Conservation (phyloP, 768 basidiomycete genomes). For the Kondoa subrosea region DNA sequence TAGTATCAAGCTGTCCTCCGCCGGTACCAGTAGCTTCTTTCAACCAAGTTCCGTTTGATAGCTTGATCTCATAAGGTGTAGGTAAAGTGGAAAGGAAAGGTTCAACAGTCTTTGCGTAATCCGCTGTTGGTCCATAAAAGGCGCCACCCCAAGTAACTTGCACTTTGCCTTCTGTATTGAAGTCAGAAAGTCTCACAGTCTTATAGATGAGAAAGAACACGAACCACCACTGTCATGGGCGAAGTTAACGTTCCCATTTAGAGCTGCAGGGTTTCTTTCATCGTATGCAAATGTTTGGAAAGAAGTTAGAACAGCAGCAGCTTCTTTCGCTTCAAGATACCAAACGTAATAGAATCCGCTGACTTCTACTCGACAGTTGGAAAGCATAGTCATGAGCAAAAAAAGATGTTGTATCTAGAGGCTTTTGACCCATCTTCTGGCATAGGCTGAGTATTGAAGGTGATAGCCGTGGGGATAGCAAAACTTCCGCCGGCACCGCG, state of each 20-base stretch:
- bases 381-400: conserved; percentile 9
- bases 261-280: too few relatives aligned
- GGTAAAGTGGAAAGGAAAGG: background rate
- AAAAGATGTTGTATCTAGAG: conserved; percentile 16
- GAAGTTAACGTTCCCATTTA: too few relatives aligned
- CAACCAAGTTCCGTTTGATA: background rate
- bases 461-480: conserved; percentile 29
- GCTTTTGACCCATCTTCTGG: conserved; percentile 26
- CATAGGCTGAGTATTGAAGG: too few relatives aligned
- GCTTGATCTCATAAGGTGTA: background rate
- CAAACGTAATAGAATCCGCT: too few relatives aligned
- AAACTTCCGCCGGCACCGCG: conserved; percentile 25
- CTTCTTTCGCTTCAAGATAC: too few relatives aligned
- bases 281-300: too few relatives aligned
- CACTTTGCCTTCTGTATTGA: background rate
- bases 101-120: background rate
- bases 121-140: background rate
- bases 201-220: background rate
- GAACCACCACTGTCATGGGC: too few relatives aligned
- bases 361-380: background rate
- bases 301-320: too few relatives aligned
- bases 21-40: background rate
- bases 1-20: too few relatives aligned
- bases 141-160: background rate
- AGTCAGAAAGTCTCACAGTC: background rate